Percentiles rank a stretch among this genome's conserved stretches.
Evolutionary conservation across 108 stramenopile genomes (phyloP).

Genomic region (Skeletonema marinoi): DNA sequence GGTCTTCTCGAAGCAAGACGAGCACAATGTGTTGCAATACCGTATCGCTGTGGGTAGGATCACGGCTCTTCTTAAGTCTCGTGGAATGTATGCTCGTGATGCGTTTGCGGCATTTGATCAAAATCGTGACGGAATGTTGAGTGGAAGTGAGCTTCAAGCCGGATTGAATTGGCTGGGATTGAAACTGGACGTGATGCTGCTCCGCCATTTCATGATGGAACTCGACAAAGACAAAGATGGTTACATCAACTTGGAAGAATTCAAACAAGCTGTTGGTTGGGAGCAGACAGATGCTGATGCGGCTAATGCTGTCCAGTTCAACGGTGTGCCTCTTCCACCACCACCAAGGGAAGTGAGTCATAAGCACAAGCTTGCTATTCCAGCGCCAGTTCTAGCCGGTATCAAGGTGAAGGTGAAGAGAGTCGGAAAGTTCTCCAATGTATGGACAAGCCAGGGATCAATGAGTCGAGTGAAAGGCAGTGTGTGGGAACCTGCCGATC

Average conservation of each 20-base stretch:
- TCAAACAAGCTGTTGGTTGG: constrained; percentile 94
- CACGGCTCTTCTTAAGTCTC: constrained; percentile 86
- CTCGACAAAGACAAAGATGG: constrained; percentile 95
- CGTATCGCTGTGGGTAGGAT: constrained; percentile 93
- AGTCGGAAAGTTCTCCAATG: constrained; percentile 73
- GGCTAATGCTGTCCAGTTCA: constrained; percentile 61
- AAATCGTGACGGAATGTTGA: constrained; percentile 92
- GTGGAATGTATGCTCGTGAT: constrained; percentile 95
- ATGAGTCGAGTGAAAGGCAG: constrained; percentile 91
- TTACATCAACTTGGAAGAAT: constrained; percentile 93
- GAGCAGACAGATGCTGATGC: constrained; percentile 74
- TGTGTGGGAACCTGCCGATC: constrained; percentile 89
- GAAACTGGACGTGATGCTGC: constrained; percentile 74
- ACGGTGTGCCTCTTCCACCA: constrained; percentile 69
- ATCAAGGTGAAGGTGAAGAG: constrained; percentile 95
- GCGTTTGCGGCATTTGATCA: constrained; percentile 96
- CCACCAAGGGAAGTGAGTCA: constrained; percentile 81
- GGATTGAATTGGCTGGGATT: constrained; percentile 95
- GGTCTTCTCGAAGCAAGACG: constrained; percentile 93
- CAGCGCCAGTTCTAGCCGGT: constrained; percentile 85
- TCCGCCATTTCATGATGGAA: constrained; percentile 91
- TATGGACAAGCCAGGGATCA: constrained; percentile 96
- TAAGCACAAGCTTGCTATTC: constrained; percentile 78
- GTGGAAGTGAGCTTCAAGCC: constrained; percentile 92
- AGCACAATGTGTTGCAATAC: constrained; percentile 95